phyloP scores from a whole-genome alignment of 192 early-diverging fungal species.

The Backusella luteola region DNA sequence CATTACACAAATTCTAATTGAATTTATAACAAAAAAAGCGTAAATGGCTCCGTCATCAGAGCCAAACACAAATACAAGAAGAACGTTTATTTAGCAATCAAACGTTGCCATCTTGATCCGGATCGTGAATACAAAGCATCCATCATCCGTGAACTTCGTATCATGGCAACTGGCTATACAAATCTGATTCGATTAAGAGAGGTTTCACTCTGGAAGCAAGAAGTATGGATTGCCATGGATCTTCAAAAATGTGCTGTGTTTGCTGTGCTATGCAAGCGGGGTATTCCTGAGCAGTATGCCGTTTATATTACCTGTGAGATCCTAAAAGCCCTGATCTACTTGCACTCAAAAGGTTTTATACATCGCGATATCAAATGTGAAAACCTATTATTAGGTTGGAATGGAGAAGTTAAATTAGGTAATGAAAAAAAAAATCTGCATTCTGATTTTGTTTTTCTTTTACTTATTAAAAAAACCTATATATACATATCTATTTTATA shows the following conservation, averaged over 20 bases:
- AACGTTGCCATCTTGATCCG: constrained; percentile 33
- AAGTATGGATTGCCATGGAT: constrained; percentile 43
- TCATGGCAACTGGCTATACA: constrained; percentile 34
- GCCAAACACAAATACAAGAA: constrained; percentile 30
- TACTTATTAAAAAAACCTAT: no score
- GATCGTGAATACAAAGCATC: constrained; percentile 37
- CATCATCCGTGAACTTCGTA: constrained; percentile 35
- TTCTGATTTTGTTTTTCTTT: constrained; percentile 3
- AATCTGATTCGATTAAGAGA: constrained; percentile 37
- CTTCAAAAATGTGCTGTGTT: constrained; percentile 36
- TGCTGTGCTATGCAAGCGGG: constrained; percentile 37
- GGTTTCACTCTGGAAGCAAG: constrained; percentile 33
- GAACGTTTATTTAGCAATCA: constrained; percentile 30
- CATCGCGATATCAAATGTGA: constrained; percentile 50
- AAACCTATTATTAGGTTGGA: constrained; percentile 39
- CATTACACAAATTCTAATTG: not conserved
- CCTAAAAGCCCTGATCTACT: constrained; percentile 36
- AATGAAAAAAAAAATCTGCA: not conserved
- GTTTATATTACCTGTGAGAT: constrained; percentile 39
- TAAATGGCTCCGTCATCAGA: constrained; percentile 37
- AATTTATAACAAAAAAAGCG: not conserved
- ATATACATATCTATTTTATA: not conserved
- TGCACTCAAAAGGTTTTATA: constrained; percentile 43
- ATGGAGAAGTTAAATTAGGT: constrained; percentile 47
- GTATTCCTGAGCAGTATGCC: constrained; percentile 39